phyloP scores from a whole-genome alignment of 306 rosid species.

The Medicago truncatula region MtrunA17r5.0-ANR NC_053043.1:50781001-50781500 shows the following conservation, averaged over 20 bases:
- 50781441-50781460: not conserved
- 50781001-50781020: slow-evolving; percentile 37
- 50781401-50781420: not conserved
- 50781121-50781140: slow-evolving; percentile 60
- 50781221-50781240: slow-evolving; percentile 95
- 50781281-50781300: slow-evolving; percentile 76
- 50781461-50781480: not conserved
- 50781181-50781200: slow-evolving; percentile 70
- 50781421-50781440: not conserved
- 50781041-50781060: slow-evolving; percentile 26
- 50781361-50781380: not conserved
- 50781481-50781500: too few relatives aligned
- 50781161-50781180: slow-evolving; percentile 70
- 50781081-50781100: slow-evolving; percentile 83
- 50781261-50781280: slow-evolving; percentile 59
- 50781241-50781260: slow-evolving; percentile 79
- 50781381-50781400: not conserved
- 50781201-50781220: slow-evolving; percentile 69
- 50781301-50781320: slow-evolving; percentile 19
- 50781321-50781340: slow-evolving; percentile 7
- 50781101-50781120: slow-evolving; percentile 70
- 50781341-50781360: not conserved
- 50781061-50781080: slow-evolving; percentile 40
- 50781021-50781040: slow-evolving; percentile 10
- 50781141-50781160: slow-evolving; percentile 89